Evolutionary conservation across 129 eudicot species (phyloP), one percentile per base, ranked within the genome.

Genomic region (Arctium minus): DNA sequence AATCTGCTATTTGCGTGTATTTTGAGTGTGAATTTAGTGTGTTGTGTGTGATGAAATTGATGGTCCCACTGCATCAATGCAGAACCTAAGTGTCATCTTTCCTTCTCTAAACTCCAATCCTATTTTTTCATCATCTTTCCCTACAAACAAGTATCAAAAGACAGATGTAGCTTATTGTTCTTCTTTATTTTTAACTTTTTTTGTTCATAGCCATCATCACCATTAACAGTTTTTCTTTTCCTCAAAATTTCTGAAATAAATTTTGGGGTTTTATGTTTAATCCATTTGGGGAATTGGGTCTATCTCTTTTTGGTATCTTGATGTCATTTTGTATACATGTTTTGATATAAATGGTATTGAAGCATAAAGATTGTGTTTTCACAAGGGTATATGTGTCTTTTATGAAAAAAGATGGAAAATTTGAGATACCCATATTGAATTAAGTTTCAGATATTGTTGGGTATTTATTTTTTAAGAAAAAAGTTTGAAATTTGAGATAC

Each of bases 301-400:
- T 86, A 85, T 86, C 72, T 80, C 85, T 79, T 85, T 90, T 87
- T 39, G 15, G 32, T 8, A 13, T 77, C 32, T 85, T 44, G 32
- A 29, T 69, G 27, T 29, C 42, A 35, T 72, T 60, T 29, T 44
- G 65, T 15, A 1, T 53, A 3, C 65, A 53, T 53, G 27, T 53
- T 53, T 15, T 53, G n/a, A n/a, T 8, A 53, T 53, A 53, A 53
- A 27, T 53, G 65, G 27, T 64, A 18, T 22, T 64, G 70, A 64
- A 64, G 70, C 70, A 29, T n/a, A n/a, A n/a, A n/a, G n/a, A n/a
- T n/a, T n/a, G n/a, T n/a, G n/a, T n/a, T n/a, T n/a, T n/a, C n/a
- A n/a, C n/a, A n/a, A n/a, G n/a, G n/a, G n/a, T n/a, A n/a, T n/a
- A n/a, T n/a, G n/a, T n/a, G n/a, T n/a, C n/a, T n/a, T n/a, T n/a